phyloP scores from a whole-genome alignment of 139 green algal genomes.

The Chlorella sorokiniana region DNA sequence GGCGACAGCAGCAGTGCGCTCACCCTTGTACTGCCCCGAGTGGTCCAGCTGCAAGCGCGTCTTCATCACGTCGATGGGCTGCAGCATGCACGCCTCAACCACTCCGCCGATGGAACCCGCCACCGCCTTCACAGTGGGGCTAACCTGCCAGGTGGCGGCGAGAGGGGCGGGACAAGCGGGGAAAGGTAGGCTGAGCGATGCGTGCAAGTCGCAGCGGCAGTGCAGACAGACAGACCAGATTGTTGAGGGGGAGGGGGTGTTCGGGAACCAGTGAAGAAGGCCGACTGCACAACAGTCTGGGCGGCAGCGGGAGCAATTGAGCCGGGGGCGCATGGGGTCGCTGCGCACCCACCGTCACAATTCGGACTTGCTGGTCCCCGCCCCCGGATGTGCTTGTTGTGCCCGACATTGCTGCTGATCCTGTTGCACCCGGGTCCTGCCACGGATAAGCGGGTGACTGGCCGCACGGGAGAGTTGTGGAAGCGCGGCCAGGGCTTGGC shows the following conservation, averaged over 20 bases:
- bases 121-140: constrained; percentile 44
- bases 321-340: background rate
- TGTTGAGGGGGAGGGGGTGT: background rate
- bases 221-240: background rate
- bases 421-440: background rate
- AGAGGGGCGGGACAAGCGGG: background rate
- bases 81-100: constrained; percentile 87
- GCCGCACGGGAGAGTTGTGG: background rate
- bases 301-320: background rate
- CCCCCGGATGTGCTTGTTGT: background rate
- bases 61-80: constrained; percentile 96
- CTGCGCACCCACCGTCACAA: constrained; percentile 20
- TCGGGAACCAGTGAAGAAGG: too few species aligned
- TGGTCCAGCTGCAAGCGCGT: constrained; percentile 93
- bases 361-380: constrained; percentile 21
- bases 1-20: background rate
- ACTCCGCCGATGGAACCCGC: constrained; percentile 88
- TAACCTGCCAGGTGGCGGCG: constrained; percentile 7
- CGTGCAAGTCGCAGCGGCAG: background rate
- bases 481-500: background rate
- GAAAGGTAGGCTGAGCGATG: background rate
- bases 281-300: too few species aligned
- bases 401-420: background rate
- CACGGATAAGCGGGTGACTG: background rate
- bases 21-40: constrained; percentile 76